Conservation (phyloP, 2,329 filamentous ascomycete genomes). For the Neurospora sp. region DNA sequence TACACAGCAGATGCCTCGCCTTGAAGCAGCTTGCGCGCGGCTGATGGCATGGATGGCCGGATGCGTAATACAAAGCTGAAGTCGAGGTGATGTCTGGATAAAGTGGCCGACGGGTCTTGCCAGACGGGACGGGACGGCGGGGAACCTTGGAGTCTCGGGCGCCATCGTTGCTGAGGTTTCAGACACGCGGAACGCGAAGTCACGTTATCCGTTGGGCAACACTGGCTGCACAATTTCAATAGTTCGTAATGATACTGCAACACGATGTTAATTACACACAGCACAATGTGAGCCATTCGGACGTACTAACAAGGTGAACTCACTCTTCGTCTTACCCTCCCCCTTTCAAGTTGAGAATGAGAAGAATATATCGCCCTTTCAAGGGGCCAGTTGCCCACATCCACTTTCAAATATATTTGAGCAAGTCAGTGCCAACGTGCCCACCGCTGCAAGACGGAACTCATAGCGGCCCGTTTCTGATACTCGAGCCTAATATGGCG, state of each 20-base stretch:
- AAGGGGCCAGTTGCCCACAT: background rate
- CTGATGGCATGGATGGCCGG: background rate
- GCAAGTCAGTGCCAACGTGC: background rate
- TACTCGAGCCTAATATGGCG: background rate
- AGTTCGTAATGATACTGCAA: background rate
- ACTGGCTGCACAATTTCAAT: background rate
- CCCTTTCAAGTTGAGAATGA: background rate
- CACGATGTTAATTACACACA: background rate
- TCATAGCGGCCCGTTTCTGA: background rate
- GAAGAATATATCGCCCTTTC: background rate
- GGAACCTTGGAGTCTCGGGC: background rate
- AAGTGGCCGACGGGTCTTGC: background rate
- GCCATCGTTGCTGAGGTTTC: background rate
- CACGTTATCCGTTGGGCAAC: background rate
- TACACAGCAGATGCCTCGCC: background rate
- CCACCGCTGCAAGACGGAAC: background rate
- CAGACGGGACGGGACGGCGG: background rate
- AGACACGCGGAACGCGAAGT: background rate
- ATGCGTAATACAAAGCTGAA: background rate
- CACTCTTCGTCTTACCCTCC: background rate
- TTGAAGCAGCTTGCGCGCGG: background rate
- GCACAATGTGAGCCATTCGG: background rate
- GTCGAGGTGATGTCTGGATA: background rate
- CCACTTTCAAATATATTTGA: background rate
- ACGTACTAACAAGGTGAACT: background rate